Base-by-base conservation (phyloP, 2,329 filamentous ascomycete genomes). In the Magnaporthales sp. region DNA sequence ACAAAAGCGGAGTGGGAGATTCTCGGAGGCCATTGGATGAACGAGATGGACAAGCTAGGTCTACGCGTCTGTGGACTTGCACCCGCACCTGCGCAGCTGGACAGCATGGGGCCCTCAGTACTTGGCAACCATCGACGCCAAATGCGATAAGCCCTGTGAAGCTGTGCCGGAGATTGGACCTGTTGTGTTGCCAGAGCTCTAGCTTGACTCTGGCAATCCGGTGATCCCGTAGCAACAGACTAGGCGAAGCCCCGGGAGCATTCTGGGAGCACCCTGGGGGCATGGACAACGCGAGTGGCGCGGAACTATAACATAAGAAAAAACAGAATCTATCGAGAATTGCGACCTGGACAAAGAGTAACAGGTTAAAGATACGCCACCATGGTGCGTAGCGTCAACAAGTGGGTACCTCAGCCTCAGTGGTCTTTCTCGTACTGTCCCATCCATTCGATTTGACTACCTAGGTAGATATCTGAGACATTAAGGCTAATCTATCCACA, bases 1-100 rank as follows among this genome's bases (percentile, higher is more conserved):
- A 65, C 63, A 3, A 65, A 65, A 54, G 46, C 27, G 6, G 63
- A 65, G 26, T 65, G 63, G 63, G 51, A 65, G 4, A 31, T 46
- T 6, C 15, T 46, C 19, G 38, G 38, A n/a, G 38, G 19, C n/a
- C 15, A 46, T 46, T 46, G 38, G 38, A 46, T 5, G 38, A 4
- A 46, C 38, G 38, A 46, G 38, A 46, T 46, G 38, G 38, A 46
- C 38, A n/a, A 10, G 5, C 9, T 46, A 19, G 38, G 38, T n/a
- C 38, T 46, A 19, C 38, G 15, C n/a, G 38, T 46, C 15, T 46
- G 15, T 46, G 38, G 38, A 10, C n/a, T 46, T 46, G 38, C 38
- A 46, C 38, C 38, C 19, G 38, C 38, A 19, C 15, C 38, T 46
- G 38, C 19, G 38, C 38, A 46, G 19, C 38, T 46, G 8, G 38